A percentile compares a stretch with the other conserved stretches of the same genome.
phyloP scores from a whole-genome alignment of 73 alveolate genomes.

The Paramecium caudatum region DNA sequence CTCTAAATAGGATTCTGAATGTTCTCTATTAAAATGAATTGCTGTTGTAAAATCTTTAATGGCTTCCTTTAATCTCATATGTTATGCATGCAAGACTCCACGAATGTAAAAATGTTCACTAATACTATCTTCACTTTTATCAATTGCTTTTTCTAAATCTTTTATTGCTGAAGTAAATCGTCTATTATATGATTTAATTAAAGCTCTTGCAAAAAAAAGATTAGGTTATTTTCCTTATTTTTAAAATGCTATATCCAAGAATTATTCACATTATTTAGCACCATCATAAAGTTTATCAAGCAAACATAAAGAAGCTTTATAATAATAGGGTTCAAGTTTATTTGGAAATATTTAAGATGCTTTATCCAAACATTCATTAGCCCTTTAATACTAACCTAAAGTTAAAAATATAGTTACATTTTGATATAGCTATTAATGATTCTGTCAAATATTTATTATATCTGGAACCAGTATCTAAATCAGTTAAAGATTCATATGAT shows the following conservation, averaged over 20 bases:
- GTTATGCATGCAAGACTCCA: constrained; percentile 46
- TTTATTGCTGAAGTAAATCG: constrained; percentile 51
- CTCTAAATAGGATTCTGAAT: constrained; percentile 50
- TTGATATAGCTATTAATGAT: background rate
- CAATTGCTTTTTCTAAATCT: constrained; percentile 64
- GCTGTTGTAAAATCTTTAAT: constrained; percentile 65
- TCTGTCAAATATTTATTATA: constrained; percentile 19
- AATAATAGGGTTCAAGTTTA: constrained; percentile 1
- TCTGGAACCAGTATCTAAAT: background rate
- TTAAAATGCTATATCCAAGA: background rate
- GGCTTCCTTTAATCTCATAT: constrained; percentile 64
- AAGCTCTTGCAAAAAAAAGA: constrained; percentile 7
- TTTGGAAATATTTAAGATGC: constrained; percentile 54
- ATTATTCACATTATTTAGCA: constrained; percentile 11
- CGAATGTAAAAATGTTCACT: constrained; percentile 55
- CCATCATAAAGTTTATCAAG: constrained; percentile 4
- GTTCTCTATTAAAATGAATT: constrained; percentile 34
- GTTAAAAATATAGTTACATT: background rate
- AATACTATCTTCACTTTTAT: constrained; percentile 56
- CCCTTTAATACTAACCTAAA: constrained; percentile 5
- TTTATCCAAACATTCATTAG: background rate
- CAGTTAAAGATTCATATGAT: background rate
- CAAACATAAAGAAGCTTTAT: background rate
- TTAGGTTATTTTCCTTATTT: constrained; percentile 54
- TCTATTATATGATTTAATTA: constrained; percentile 46